phyloP scores from a whole-genome alignment of 2,329 filamentous ascomycete genomes.

The Tympanopsis confertula region DNA sequence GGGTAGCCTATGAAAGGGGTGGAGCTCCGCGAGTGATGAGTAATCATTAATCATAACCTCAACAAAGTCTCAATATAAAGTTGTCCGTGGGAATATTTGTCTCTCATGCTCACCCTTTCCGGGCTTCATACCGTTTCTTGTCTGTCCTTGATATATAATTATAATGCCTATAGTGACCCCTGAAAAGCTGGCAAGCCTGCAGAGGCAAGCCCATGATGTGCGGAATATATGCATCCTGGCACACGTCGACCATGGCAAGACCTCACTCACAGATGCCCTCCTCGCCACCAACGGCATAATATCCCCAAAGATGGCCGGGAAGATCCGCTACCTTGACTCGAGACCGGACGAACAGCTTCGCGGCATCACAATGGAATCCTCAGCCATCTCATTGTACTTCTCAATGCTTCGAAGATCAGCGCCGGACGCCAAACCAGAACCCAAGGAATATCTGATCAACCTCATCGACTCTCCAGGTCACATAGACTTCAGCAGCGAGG shows the following conservation, averaged over 20 bases:
- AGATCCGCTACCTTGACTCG: conserved; percentile 95
- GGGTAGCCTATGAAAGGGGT: too few relatives aligned
- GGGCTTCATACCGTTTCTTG: too few relatives aligned
- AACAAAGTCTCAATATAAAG: too few relatives aligned
- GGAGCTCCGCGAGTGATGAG: too few relatives aligned
- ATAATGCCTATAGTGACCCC: conserved; percentile 82
- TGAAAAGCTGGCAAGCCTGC: conserved; percentile 81
- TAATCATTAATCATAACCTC: too few relatives aligned
- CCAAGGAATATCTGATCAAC: conserved; percentile 90
- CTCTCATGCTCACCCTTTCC: too few relatives aligned
- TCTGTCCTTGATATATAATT: too few relatives aligned
- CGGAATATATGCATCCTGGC: conserved; percentile 97
- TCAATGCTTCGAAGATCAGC: conserved; percentile 70
- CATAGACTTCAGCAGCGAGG: conserved; percentile 97
- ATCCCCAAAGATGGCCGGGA: conserved; percentile 90
- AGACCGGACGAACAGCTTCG: conserved; percentile 88
- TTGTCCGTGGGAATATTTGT: too few relatives aligned
- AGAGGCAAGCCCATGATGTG: conserved; percentile 77
- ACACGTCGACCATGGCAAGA: conserved; percentile 97
- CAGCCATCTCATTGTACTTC: conserved; percentile 91
- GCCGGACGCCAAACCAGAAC: conserved; percentile 55
- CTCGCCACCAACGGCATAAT: conserved; percentile 99
- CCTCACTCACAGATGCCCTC: conserved; percentile 87
- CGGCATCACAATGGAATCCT: conserved; percentile 99
- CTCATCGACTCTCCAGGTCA: conserved; percentile 95